Base-by-base conservation (phyloP, 1,139 yeast genomes). In the Suhomyces bokatorum region DNA sequence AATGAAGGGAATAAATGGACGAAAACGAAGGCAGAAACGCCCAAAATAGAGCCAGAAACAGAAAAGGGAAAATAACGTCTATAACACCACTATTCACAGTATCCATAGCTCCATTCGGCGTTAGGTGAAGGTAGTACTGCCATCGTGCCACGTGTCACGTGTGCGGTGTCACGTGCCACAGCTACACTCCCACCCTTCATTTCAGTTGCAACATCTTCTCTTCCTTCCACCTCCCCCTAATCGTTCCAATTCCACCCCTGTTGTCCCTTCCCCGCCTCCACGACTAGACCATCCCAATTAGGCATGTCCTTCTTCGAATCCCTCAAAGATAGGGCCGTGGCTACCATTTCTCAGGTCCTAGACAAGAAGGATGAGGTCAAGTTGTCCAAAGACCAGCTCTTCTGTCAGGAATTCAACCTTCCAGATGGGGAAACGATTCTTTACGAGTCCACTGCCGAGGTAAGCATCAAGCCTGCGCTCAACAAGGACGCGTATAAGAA, bases 401-500 rank as follows among this genome's bases (percentile, higher is more conserved):
- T 90, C 57, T 80, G 89, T 54, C 66, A 69, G 35, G 83, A 81
- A 46, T 85, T 80, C 67, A 75, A 75, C 26, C 70, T 91, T 10
- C 97, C 98, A 1, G 82, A 78, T 36, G 75, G 75, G 1, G 96
- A 93, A 59, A 63, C 72, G 3, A 73, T 89, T 12, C 57, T 87
- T 43, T 83, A 80, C 48, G 88, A 86, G 55, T 78, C 82, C 10
- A 77, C 83, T 13, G 95, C 86, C 0, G 95, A 87, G 59, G 67
- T 89, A 2, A 71, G 82, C 5, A 70, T 78, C 20, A 73, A 78
- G 39, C 70, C 78, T 8, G 70, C 65, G n/a, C 46, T 48, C 40
- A 56, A 54, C 46, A 60, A 58, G 24, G 67, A 48, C 27, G 65
- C 60, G 4, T 60, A 57, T 39, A 59, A 62, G 40, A 62, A 63